Conservation (phyloP, 805 yeast genomes). For the Saccharomycopsis fodiens region DNA sequence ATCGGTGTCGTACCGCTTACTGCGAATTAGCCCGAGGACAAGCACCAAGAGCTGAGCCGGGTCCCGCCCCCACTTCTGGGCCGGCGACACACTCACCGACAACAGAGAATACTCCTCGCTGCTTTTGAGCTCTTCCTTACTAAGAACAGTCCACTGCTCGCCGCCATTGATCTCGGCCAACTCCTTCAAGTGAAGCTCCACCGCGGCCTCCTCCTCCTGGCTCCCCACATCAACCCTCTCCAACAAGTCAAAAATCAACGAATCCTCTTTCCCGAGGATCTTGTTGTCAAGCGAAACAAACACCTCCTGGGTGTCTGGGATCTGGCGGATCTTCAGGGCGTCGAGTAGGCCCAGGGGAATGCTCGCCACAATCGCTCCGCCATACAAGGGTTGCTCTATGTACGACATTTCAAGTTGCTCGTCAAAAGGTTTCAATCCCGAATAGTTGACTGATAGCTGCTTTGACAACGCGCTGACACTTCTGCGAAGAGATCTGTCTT, state of each 20-base stretch:
- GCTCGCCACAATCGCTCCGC: conserved; percentile 66
- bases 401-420: no score
- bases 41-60: conserved; percentile 32
- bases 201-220: conserved; percentile 31
- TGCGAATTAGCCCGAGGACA: conserved; percentile 50
- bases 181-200: conserved; percentile 50
- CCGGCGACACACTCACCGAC: conserved; percentile 34
- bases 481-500: no score
- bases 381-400: conserved; percentile 42
- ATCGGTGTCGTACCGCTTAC: conserved; percentile 49
- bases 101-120: conserved; percentile 23
- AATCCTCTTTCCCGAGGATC: conserved; percentile 24
- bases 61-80: conserved; percentile 46
- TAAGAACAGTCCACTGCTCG: conserved; percentile 26
- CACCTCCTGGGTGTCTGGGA: conserved; percentile 94
- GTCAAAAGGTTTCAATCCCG: no score
- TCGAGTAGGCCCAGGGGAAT: conserved; percentile 62
- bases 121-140: conserved; percentile 16
- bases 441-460: no score
- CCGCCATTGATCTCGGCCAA: conserved; percentile 32
- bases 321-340: conserved; percentile 69
- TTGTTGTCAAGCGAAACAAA: conserved; percentile 43
- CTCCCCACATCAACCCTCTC: conserved; percentile 29
- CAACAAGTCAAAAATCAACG: conserved; percentile 33
- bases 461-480: no score